phyloP scores from a whole-genome alignment of 495 filamentous ascomycete species.

The Cryomyces minteri region DNA sequence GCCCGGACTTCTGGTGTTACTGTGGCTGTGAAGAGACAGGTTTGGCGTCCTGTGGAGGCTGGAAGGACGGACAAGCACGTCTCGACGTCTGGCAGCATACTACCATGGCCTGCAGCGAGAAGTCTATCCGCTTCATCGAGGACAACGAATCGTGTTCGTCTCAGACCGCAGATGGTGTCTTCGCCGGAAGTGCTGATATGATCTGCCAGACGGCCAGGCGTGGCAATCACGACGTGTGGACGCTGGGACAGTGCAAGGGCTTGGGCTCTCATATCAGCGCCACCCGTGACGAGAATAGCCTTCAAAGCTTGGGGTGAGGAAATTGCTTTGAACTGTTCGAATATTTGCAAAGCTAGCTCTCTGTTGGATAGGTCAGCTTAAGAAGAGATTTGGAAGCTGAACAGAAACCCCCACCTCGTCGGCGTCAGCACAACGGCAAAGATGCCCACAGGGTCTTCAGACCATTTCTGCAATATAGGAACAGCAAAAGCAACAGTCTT shows the following conservation, averaged over 20 bases:
- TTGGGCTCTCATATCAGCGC: conserved; percentile 80
- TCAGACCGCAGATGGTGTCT: conserved; percentile 69
- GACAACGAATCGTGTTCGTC: conserved; percentile 65
- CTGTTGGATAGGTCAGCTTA: conserved; percentile 18
- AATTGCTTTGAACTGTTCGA: conserved; percentile 86
- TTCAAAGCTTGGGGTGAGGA: conserved; percentile 72
- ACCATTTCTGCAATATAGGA: conserved; percentile 86
- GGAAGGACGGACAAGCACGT: conserved; percentile 70
- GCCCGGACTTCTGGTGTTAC: conserved; percentile 82
- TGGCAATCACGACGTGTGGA: conserved; percentile 88
- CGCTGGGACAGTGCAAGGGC: conserved; percentile 62
- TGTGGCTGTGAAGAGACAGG: conserved; percentile 91
- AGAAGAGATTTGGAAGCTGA: neutral
- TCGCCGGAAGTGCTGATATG: conserved; percentile 79
- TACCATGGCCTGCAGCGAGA: conserved; percentile 47
- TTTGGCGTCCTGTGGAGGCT: conserved; percentile 53
- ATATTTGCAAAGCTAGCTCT: conserved; percentile 89
- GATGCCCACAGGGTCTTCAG: conserved; percentile 78
- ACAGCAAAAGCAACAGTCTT: conserved; percentile 96
- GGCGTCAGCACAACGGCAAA: conserved; percentile 82
- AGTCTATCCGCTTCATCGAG: conserved; percentile 94
- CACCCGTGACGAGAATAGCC: conserved; percentile 70
- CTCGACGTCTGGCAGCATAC: conserved; percentile 86
- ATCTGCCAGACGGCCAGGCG: conserved; percentile 83
- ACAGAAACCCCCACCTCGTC: conserved; percentile 37